A percentile compares a stretch with the other conserved stretches of the same genome.
Conservation (phyloP, 2,329 filamentous ascomycete genomes). For the Diaporthe sp. region DNA sequence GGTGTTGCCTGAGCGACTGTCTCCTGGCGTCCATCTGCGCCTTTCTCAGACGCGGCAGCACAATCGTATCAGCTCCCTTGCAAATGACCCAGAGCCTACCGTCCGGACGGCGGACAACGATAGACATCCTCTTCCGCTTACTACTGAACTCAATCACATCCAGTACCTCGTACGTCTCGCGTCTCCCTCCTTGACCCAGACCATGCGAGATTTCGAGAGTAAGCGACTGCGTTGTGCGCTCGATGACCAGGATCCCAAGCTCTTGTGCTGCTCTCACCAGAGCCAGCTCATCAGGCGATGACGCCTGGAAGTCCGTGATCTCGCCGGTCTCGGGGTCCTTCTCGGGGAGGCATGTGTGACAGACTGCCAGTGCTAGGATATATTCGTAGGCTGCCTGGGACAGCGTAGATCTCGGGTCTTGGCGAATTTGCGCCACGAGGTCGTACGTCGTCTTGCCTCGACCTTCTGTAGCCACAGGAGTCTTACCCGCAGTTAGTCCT, state of each 20-base stretch:
- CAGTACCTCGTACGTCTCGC: conserved; percentile 79
- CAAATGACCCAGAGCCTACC: conserved; percentile 85
- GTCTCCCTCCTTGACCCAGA: conserved; percentile 50
- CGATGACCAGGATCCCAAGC: conserved; percentile 82
- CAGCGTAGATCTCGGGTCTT: conserved; percentile 75
- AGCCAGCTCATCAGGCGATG: conserved; percentile 91
- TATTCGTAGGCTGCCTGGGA: conserved; percentile 85
- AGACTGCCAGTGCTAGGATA: conserved; percentile 85
- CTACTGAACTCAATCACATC: conserved; percentile 94
- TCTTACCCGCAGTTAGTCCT: conserved; percentile 64
- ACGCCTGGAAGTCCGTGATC: conserved; percentile 77
- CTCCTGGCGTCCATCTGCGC: conserved; percentile 74
- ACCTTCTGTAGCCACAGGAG: conserved; percentile 60
- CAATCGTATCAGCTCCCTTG: conserved; percentile 89
- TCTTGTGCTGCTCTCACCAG: conserved; percentile 88
- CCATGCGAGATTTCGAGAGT: conserved; percentile 63
- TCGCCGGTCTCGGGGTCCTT: conserved; percentile 70
- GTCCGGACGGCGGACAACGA: conserved; percentile 86
- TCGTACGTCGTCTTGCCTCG: conserved; percentile 76
- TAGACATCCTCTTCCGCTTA: conserved; percentile 90
- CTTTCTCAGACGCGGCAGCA: conserved; percentile 82
- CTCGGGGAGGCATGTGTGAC: conserved; percentile 92
- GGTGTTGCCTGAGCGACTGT: conserved; percentile 69
- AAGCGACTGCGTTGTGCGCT: conserved; percentile 79
- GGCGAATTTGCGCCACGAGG: conserved; percentile 82